Evolutionary conservation across 2,329 filamentous ascomycete species (phyloP).

Genomic region (Acrocalymma vagum): DNA sequence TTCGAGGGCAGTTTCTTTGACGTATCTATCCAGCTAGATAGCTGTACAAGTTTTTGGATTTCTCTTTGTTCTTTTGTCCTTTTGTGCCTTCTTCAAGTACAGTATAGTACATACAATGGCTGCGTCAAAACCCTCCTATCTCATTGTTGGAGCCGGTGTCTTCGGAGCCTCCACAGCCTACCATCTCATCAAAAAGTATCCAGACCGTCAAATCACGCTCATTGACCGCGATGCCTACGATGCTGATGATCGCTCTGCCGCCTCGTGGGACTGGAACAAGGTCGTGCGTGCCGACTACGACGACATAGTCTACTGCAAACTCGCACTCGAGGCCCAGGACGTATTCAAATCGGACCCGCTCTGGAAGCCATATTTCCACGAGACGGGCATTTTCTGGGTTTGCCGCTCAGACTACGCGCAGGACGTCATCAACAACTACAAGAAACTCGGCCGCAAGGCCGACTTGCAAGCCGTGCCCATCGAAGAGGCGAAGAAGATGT

Average conservation of each 20-base stretch:
- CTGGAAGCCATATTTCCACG: slow-evolving; percentile 62
- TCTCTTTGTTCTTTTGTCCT: no score
- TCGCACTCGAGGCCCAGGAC: slow-evolving; percentile 72
- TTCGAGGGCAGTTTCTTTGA: slow-evolving; percentile 14
- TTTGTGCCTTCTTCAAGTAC: slow-evolving; percentile 21
- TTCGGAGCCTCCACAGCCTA: slow-evolving; percentile 50
- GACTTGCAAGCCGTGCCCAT: slow-evolving; percentile 55
- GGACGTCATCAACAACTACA: slow-evolving; percentile 60
- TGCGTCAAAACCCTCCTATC: slow-evolving; percentile 37
- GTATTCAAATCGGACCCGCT: slow-evolving; percentile 67
- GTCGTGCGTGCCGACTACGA: slow-evolving; percentile 75
- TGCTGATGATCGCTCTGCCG: slow-evolving; percentile 56
- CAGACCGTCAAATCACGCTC: slow-evolving; percentile 49
- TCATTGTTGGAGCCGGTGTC: slow-evolving; percentile 47
- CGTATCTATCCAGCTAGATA: slow-evolving; percentile 6
- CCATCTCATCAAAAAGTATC: slow-evolving; percentile 51
- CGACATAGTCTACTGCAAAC: slow-evolving; percentile 68
- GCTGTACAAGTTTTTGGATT: no score
- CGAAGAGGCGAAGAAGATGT: slow-evolving; percentile 64
- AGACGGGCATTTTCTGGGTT: slow-evolving; percentile 60
- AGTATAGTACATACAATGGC: slow-evolving; percentile 33
- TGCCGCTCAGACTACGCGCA: slow-evolving; percentile 54
- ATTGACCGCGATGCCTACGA: slow-evolving; percentile 47
- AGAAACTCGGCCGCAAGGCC: slow-evolving; percentile 57
- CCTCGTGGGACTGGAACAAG: slow-evolving; percentile 79